Evolutionary conservation across 805 yeast species (phyloP), one percentile per base, ranked within the genome.

Genomic region (Sugiyamaella valdiviana): DNA sequence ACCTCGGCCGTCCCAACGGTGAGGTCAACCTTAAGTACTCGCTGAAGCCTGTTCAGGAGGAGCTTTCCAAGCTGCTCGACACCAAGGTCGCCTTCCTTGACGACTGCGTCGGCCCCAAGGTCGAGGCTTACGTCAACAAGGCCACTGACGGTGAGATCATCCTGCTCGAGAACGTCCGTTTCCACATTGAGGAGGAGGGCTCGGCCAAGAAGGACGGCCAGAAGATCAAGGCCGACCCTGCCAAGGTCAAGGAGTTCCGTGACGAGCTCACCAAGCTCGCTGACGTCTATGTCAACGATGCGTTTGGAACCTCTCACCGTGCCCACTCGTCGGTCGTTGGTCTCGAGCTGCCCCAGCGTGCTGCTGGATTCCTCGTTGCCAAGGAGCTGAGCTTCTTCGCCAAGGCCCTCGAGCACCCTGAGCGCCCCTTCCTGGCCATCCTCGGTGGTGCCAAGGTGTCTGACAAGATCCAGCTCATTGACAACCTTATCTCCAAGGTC

Each of bases 321-420:
- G 99, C 99, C 56, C 99, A 93, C 79, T 89, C 97, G 48, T 93
- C 99, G 43, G 91, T 93, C 90, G 99, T 93, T 64, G 99, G 99
- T 67, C 78, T 93, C 63, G 90, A 91, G 62, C 79, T 88, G 63
- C 90, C 95, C 57, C 90, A 88, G 76, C 85, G 93, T 75, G 99
- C 98, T 63, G 85, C 97, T 58, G 99, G 99, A 72, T 95, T 91
- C 95, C 77, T 93, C 65, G 84, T 93, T 86, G 83, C 90, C 69
- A 93, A 93, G 80, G 99, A 93, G 77, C 83, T 93, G 71, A 82
- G 83, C 68, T 93, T 85, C 82, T 93, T 93, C 70, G 95, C 97
- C 63, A 91, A 90, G 80, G 99, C 98, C 60, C 80, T 93, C 67
- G 99, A 93, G 80, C 80, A 85, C 82, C 99, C 99, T 67, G 83